A percentile compares a stretch with the other conserved stretches of the same genome.
Evolutionary conservation across 2,329 filamentous ascomycete species (phyloP).

Genomic region (Aureobasidium sp.): DNA sequence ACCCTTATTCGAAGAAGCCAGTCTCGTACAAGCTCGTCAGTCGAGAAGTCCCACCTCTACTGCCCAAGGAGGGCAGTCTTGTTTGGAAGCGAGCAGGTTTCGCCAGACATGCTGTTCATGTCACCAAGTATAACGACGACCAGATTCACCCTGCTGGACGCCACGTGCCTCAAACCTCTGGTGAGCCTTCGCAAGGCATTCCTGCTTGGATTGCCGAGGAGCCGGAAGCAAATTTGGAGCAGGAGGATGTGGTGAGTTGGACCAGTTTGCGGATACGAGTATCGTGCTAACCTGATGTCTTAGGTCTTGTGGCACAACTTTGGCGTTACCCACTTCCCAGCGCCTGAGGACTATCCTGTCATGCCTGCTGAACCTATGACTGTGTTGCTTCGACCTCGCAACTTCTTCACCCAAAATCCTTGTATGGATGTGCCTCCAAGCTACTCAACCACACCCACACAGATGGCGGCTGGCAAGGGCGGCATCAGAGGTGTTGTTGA

Average conservation of each 20-base stretch:
- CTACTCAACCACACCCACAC: constrained; percentile 65
- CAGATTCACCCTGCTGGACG: constrained; percentile 80
- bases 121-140: constrained; percentile 77
- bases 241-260: constrained; percentile 60
- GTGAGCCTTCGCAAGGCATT: constrained; percentile 66
- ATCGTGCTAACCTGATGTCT: not conserved
- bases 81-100: constrained; percentile 90
- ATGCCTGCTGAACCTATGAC: constrained; percentile 77
- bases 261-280: too few relatives aligned
- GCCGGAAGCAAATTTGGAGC: constrained; percentile 53
- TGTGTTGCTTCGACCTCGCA: constrained; percentile 66
- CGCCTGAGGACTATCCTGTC: constrained; percentile 84
- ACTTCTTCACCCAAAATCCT: constrained; percentile 78
- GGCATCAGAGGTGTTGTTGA: constrained; percentile 41
- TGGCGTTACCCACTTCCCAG: constrained; percentile 80
- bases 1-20: constrained; percentile 79
- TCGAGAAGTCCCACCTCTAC: constrained; percentile 67
- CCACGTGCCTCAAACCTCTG: constrained; percentile 81
- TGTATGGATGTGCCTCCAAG: constrained; percentile 74
- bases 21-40: constrained; percentile 85
- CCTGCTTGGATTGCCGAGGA: constrained; percentile 69
- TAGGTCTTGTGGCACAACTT: constrained; percentile 77
- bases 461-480: constrained; percentile 41
- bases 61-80: constrained; percentile 73
- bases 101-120: constrained; percentile 77